Evolutionary conservation across 345 rosid genomes (phyloP), one percentile per base, ranked within the genome.

Genomic region (Cardamine occulta): DNA sequence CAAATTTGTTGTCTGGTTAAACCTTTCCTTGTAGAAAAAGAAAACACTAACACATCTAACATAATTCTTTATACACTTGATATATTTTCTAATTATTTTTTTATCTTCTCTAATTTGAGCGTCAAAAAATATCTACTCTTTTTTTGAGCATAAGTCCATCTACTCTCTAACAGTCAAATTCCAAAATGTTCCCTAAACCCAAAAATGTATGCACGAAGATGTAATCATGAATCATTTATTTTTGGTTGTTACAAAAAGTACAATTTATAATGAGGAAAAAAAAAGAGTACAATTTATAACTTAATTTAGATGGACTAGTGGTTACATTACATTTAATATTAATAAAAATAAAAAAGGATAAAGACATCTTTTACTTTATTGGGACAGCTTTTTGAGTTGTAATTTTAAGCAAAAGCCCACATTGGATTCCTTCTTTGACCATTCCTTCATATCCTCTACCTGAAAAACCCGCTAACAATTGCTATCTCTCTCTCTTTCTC

Each of bases 361-460:
- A 70, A 57, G 72, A 71, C 61, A 70, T 56, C 39, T 44, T 66
- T 71, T 35, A 49, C 66, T 71, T 77, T 71, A 70, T 70, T 77
- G 65, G 61, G 24, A 71, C 80, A 70, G 76, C 72, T 64, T 77
- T 73, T 70, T 34, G 76, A 71, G 63, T 77, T 77, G 45, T 40
- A 12, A 19, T 60, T 76, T 42, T 18, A 24, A 55, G 28, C 2
- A 24, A 19, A 19, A 4, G 12, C 12, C 2, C 18, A 71, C 80
- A 63, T 77, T 70, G 80, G 80, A 77, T 71, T 1, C 80, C 66
- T 64, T 69, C 62, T 77, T 71, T 77, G 76, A 71, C 80, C 80
- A 71, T 72, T 29, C 2, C 55, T 7, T 3, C 12, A 10, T 10
- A 3, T 7, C 23, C 13, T 72, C 76, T 77, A 77, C 76, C 80